Evolutionary conservation across 2,329 filamentous ascomycete species (phyloP).

Genomic region (Pyricularia sp.): DNA sequence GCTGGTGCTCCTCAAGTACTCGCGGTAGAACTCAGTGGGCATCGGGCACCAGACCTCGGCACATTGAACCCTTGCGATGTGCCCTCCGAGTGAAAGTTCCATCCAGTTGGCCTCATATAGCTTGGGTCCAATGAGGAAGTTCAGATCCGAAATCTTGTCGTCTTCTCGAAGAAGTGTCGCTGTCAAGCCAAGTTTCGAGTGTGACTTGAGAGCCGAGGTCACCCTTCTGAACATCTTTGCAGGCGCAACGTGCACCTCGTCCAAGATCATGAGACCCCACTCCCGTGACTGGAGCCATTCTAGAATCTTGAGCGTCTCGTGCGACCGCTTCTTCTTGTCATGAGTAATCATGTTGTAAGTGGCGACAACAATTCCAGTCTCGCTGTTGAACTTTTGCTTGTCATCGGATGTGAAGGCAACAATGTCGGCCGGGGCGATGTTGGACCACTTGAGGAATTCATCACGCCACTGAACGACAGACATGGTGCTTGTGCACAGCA

Average conservation of each 20-base stretch:
- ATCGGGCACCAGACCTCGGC: conserved; percentile 97
- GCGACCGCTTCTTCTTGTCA: conserved; percentile 69
- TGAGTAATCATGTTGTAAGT: conserved; percentile 89
- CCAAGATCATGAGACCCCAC: conserved; percentile 90
- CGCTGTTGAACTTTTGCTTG: conserved; percentile 69
- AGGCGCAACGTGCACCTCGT: conserved; percentile 92
- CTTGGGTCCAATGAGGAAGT: conserved; percentile 90
- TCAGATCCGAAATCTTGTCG: conserved; percentile 90
- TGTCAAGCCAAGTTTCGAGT: conserved; percentile 84
- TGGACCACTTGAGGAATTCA: conserved; percentile 93
- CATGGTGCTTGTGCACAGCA: conserved; percentile 92
- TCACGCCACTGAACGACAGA: conserved; percentile 89
- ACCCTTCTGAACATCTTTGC: conserved; percentile 91
- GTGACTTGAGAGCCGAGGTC: conserved; percentile 80
- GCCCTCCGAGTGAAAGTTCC: conserved; percentile 81
- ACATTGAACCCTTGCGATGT: conserved; percentile 90
- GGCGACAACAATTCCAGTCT: conserved; percentile 87
- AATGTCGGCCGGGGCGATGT: conserved; percentile 79
- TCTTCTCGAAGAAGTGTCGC: conserved; percentile 87
- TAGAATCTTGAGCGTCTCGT: conserved; percentile 93
- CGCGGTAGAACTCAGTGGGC: conserved; percentile 87
- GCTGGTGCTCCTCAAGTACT: conserved; percentile 44
- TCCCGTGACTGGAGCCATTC: conserved; percentile 78
- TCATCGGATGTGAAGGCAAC: conserved; percentile 89
- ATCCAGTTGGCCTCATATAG: conserved; percentile 97